phyloP scores from a whole-genome alignment of 495 filamentous ascomycete species.

The Neurospora africana region DNA sequence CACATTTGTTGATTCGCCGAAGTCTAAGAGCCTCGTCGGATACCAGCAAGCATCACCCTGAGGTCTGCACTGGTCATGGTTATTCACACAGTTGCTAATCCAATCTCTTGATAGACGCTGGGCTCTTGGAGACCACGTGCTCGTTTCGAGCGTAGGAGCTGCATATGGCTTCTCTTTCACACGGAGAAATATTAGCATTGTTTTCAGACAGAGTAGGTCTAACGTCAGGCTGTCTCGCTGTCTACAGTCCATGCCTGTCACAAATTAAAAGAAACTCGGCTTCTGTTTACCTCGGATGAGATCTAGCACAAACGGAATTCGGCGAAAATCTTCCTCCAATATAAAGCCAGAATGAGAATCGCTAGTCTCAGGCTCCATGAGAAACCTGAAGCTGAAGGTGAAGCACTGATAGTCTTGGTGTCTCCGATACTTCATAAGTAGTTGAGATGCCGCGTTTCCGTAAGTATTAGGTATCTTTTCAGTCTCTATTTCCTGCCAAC shows the following conservation, averaged over 20 bases:
- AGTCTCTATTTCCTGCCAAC: neutral
- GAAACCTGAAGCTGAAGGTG: neutral
- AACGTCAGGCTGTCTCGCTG: neutral
- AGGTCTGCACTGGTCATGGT: neutral
- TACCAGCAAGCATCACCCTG: neutral
- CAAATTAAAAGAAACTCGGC: neutral
- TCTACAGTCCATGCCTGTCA: neutral
- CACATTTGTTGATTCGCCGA: neutral
- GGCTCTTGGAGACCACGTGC: neutral
- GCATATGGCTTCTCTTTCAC: neutral
- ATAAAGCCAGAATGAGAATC: rapidly evolving
- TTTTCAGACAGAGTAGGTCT: neutral
- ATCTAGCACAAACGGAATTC: neutral
- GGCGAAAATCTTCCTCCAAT: rapidly evolving
- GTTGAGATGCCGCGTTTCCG: neutral
- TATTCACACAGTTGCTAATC: neutral
- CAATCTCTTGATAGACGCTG: neutral
- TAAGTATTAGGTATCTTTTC: neutral
- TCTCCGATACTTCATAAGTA: neutral
- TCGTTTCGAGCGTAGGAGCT: neutral
- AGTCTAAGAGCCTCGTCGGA: neutral
- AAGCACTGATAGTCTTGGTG: neutral
- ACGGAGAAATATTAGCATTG: neutral
- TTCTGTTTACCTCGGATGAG: neutral
- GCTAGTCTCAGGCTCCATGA: neutral